These are phyloP conservation scores for Verruconis gallopava DNA, from an alignment of 2,329 filamentous ascomycete species.

Conservation along the genomic window DNA sequence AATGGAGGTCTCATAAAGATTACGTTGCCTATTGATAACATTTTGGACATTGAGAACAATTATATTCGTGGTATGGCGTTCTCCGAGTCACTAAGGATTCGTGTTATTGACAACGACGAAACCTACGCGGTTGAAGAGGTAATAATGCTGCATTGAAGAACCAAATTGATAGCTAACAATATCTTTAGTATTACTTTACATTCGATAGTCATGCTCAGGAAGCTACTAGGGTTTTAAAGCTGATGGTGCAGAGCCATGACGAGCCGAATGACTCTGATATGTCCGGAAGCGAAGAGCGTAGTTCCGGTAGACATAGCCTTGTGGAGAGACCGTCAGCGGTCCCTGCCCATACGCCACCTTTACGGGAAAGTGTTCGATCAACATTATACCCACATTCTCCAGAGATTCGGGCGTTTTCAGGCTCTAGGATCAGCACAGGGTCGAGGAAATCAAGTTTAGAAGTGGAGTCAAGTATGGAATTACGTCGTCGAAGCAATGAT, in stretches of 20 bases:
- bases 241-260: conserved; percentile 49
- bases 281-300: conserved; percentile 4
- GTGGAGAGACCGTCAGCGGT: conserved; percentile 1
- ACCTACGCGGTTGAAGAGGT: conserved; percentile 93
- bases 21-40: conserved; percentile 72
- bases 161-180: too few relatives aligned
- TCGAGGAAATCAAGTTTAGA: conserved; percentile 29
- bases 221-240: conserved; percentile 64
- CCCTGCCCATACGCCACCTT: conserved; percentile 16
- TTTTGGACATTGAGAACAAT: conserved; percentile 86
- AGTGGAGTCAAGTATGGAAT: conserved; percentile 14
- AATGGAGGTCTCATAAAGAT: conserved; percentile 97
- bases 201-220: conserved; percentile 83
- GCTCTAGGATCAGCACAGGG: conserved; percentile 18
- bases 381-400: conserved; percentile 30
- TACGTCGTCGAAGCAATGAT: conserved; percentile 8
- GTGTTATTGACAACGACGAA: conserved; percentile 85
- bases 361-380: conserved; percentile 28
- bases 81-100: conserved; percentile 64
- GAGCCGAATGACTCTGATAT: conserved; percentile 3
- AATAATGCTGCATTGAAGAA: too few relatives aligned
- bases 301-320: conserved; percentile 1
- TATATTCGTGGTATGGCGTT: conserved; percentile 85
- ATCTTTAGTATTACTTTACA: conserved; percentile 89
- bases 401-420: conserved; percentile 21